Evolutionary conservation across 306 rosid species (phyloP).

Genomic region (Inga laurina): DNA sequence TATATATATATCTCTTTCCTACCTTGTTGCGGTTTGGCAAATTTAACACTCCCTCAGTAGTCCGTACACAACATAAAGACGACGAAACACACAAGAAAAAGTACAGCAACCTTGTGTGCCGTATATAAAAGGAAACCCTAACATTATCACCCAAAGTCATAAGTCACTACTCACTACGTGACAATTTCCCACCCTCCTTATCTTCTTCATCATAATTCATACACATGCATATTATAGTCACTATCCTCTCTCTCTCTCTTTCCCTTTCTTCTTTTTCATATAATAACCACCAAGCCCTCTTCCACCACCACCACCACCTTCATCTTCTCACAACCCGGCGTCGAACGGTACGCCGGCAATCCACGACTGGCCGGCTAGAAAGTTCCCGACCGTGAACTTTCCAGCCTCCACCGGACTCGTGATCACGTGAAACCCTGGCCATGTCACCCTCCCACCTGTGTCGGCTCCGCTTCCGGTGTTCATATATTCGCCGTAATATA

Average conservation of each 20-base stretch:
- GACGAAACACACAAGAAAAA: background rate
- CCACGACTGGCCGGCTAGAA: conserved; percentile 68
- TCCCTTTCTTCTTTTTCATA: background rate
- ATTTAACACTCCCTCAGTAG: background rate
- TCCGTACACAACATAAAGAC: background rate
- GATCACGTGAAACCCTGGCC: conserved; percentile 69
- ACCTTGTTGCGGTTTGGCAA: background rate
- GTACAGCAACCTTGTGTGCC: conserved; percentile 27
- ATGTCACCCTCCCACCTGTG: conserved; percentile 60
- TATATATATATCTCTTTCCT: background rate
- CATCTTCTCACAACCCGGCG: conserved; percentile 43
- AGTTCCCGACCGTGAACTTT: conserved; percentile 56
- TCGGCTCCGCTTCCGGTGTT: conserved; percentile 64
- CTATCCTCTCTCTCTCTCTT: background rate
- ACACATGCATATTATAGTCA: background rate
- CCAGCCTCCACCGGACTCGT: conserved; percentile 47
- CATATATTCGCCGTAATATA: conserved; percentile 71
- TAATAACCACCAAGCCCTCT: background rate
- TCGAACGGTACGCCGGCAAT: conserved; percentile 70
- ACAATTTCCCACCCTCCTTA: conserved; percentile 1
- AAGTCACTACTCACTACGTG: background rate
- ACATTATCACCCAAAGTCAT: background rate
- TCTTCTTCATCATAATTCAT: background rate
- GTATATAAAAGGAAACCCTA: conserved; percentile 20
- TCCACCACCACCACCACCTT: background rate